phyloP scores from a whole-genome alignment of 2,329 filamentous ascomycete species.

The Apiospora hydei region DNA sequence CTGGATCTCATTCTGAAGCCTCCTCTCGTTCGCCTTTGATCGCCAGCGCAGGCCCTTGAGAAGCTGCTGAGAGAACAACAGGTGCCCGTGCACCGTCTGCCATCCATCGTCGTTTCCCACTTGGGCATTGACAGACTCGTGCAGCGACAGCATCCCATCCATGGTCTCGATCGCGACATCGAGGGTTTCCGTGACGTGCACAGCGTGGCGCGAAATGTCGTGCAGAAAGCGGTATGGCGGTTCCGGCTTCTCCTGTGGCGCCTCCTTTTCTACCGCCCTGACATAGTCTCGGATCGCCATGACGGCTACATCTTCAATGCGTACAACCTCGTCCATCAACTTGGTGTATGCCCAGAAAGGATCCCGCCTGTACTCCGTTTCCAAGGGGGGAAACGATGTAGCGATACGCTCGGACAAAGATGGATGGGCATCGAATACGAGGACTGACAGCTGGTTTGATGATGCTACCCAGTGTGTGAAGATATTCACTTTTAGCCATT shows the following conservation, averaged over 20 bases:
- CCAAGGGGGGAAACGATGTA: constrained; percentile 21
- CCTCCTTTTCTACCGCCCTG: constrained; percentile 42
- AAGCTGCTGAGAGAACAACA: constrained; percentile 45
- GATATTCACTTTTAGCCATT: constrained; percentile 47
- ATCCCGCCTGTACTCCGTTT: constrained; percentile 29
- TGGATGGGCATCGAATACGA: constrained; percentile 41
- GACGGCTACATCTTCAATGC: constrained; percentile 44
- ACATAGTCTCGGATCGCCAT: constrained; percentile 49
- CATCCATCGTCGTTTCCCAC: constrained; percentile 20
- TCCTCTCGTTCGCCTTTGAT: constrained; percentile 47
- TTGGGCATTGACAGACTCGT: constrained; percentile 31
- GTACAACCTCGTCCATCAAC: constrained; percentile 42
- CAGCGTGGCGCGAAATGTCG: constrained; percentile 51
- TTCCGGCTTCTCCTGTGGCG: not conserved
- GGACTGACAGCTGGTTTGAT: constrained; percentile 36
- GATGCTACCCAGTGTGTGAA: constrained; percentile 40
- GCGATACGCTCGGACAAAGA: constrained; percentile 26
- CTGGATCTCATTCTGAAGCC: constrained; percentile 64
- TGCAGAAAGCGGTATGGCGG: constrained; percentile 48
- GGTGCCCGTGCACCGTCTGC: constrained; percentile 39
- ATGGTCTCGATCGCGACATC: constrained; percentile 44
- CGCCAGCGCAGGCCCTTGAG: constrained; percentile 45
- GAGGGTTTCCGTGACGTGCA: constrained; percentile 53
- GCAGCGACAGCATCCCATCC: constrained; percentile 42
- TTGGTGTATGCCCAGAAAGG: constrained; percentile 48